These are phyloP conservation scores for Clavariopsis aquatica DNA, from an alignment of 495 filamentous ascomycete species.

Conservation along the genomic window DNA sequence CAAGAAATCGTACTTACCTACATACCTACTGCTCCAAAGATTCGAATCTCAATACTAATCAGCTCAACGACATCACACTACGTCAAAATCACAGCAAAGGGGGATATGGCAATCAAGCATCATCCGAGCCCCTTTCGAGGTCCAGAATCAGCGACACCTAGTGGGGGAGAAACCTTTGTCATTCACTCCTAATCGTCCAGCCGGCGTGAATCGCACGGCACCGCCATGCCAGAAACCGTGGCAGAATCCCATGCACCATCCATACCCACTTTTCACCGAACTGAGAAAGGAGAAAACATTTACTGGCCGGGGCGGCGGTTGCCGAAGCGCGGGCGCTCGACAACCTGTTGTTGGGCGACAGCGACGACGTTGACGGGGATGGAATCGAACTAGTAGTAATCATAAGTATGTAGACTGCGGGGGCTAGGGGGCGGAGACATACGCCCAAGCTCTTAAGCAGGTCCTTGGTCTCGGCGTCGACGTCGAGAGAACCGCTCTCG, in stretches of 20 bases:
- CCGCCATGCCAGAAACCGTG: conserved; percentile 9
- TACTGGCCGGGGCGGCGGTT: conserved; percentile 54
- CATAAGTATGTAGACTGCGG: conserved; percentile 1
- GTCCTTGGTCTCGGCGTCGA: conserved; percentile 97
- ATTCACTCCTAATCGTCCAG: conserved; percentile 24
- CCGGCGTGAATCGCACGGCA: not conserved
- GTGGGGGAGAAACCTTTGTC: conserved; percentile 52
- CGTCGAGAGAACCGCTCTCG: conserved; percentile 89
- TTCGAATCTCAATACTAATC: not conserved
- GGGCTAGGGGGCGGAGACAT: conserved; percentile 51
- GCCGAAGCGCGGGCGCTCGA: conserved; percentile 72
- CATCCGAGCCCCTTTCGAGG: conserved; percentile 52
- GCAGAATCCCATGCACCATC: conserved; percentile 27
- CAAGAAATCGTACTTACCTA: not conserved
- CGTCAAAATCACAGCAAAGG: conserved; percentile 17
- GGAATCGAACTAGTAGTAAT: conserved; percentile 75
- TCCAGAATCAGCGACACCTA: conserved; percentile 90
- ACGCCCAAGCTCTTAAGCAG: conserved; percentile 96
- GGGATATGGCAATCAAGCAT: conserved; percentile 89
- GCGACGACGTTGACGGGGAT: conserved; percentile 92
- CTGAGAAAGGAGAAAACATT: conserved; percentile 44
- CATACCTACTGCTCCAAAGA: not conserved
- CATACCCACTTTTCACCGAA: conserved; percentile 29
- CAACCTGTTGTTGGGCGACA: conserved; percentile 82
- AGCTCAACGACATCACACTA: not conserved